Conservation (phyloP, 192 early-diverging fungal species). For the Glomus cerebriforme region DNA sequence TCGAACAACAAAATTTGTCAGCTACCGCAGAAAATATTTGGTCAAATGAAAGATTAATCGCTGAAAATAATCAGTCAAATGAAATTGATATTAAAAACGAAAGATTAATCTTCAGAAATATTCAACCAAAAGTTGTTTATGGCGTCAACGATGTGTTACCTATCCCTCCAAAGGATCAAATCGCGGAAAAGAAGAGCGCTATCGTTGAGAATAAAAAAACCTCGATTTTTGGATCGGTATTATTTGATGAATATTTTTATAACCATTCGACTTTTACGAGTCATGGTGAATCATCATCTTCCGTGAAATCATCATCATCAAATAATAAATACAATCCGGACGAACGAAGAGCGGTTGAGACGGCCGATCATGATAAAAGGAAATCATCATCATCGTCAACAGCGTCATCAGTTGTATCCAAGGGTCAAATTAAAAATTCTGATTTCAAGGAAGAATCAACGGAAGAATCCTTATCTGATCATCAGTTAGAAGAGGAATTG, state of each 20-base stretch:
- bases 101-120: not conserved
- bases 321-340: not conserved
- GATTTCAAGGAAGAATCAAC: not conserved
- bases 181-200: not conserved
- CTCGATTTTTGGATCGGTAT: not conserved
- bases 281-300: not conserved
- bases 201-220: too few species aligned
- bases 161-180: not conserved
- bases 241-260: not conserved
- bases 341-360: not conserved
- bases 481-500: not conserved
- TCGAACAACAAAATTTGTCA: too few species aligned
- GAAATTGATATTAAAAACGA: not conserved
- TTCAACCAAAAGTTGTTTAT: not conserved
- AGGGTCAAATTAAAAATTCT: not conserved
- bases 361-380: not conserved
- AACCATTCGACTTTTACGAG: not conserved
- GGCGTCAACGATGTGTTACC: not conserved
- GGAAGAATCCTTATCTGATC: not conserved
- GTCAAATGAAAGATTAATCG: not conserved
- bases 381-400: not conserved
- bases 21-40: not conserved
- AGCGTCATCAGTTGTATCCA: not conserved
- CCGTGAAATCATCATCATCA: not conserved
- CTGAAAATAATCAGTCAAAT: not conserved